Evolutionary conservation across 352 stramenopile genomes (phyloP), one percentile per base, ranked within the genome.

Genomic region (Phytopythium ostracodes): DNA sequence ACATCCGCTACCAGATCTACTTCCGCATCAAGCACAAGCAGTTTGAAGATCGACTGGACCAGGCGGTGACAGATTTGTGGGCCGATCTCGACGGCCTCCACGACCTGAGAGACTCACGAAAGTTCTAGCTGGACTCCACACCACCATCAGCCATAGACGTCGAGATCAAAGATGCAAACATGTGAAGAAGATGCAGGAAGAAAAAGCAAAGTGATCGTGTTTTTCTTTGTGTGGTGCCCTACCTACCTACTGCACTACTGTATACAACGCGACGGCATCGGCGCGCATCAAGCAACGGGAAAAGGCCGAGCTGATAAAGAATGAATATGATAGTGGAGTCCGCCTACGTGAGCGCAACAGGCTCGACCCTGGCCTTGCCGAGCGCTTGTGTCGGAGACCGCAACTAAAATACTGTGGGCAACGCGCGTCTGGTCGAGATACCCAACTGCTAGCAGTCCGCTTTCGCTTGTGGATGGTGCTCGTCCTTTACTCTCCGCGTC

Each of bases 1-100:
- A 94, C 59, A 83, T 94, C 46, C 81, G 82, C 25, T 94, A 94
- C 60, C 84, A 92, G 68, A 59, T 94, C 14, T 92, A 92, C 77
- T 92, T 92, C 49, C 84, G 84, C 29, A 75, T 94, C 60, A 94
- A 92, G 69, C 82, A 94, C 69, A 72, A 78, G 20, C 61, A 76
- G 22, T 69, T 91, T 43, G 63, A 75, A 20, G 55, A 50, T 11
- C 70, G 80, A 8, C 68, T 86, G 44, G 29, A 62, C 4, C 36
- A 64, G 7, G 72, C 70, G 11, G 22, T 11, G 4, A 56, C 55
- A 2, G 59, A 87, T 46, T 56, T 90, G 6, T 93, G 68, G 62
- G 67, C 70, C 8, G 81, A 91, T 58, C 70, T 88, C 38, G 71
- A 87, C 44, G 83, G 83, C 12, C 73, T 91, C 20, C 60, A 64